Evolutionary conservation across 2,329 filamentous ascomycete genomes (phyloP).

Genomic region (Chaetomium sp.): DNA sequence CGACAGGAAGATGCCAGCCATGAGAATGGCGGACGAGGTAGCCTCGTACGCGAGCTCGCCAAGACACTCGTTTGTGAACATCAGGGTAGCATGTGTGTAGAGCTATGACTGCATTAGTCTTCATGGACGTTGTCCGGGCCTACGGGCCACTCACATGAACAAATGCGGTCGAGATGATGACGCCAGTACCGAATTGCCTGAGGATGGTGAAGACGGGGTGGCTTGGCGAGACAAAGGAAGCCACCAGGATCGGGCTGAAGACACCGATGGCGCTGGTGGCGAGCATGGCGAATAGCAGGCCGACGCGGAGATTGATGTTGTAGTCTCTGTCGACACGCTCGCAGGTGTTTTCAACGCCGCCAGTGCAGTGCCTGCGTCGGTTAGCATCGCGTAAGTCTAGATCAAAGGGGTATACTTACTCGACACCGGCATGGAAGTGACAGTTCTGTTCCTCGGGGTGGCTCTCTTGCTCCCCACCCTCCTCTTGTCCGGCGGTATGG

Average conservation of each 20-base stretch:
- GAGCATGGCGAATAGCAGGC: slow-evolving; percentile 72
- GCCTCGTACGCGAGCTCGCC: slow-evolving; percentile 67
- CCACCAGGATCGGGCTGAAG: slow-evolving; percentile 66
- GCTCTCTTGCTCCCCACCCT: slow-evolving; percentile 11
- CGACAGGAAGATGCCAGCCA: slow-evolving; percentile 73
- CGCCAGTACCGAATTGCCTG: slow-evolving; percentile 74
- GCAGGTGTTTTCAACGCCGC: slow-evolving; percentile 51
- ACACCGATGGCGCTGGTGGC: slow-evolving; percentile 68
- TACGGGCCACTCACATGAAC: slow-evolving; percentile 56
- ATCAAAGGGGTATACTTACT: slow-evolving; percentile 52
- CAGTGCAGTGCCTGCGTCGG: slow-evolving; percentile 58
- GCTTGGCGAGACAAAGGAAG: slow-evolving; percentile 57
- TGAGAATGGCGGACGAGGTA: slow-evolving; percentile 69
- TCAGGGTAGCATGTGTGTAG: slow-evolving; percentile 70
- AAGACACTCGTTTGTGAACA: slow-evolving; percentile 72
- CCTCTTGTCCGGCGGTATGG: slow-evolving; percentile 17
- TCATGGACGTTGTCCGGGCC: not conserved
- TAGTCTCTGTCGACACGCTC: slow-evolving; percentile 56
- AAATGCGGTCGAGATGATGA: slow-evolving; percentile 72
- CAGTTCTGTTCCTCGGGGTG: slow-evolving; percentile 50
- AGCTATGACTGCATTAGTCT: slow-evolving; percentile 49
- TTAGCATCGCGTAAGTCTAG: slow-evolving; percentile 11
- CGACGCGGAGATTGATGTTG: slow-evolving; percentile 68
- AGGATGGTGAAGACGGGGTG: slow-evolving; percentile 61
- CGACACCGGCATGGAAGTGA: slow-evolving; percentile 75